These are phyloP conservation scores for Russula abietina DNA, from an alignment of 768 basidiomycete genomes.

Conservation along the genomic window DNA sequence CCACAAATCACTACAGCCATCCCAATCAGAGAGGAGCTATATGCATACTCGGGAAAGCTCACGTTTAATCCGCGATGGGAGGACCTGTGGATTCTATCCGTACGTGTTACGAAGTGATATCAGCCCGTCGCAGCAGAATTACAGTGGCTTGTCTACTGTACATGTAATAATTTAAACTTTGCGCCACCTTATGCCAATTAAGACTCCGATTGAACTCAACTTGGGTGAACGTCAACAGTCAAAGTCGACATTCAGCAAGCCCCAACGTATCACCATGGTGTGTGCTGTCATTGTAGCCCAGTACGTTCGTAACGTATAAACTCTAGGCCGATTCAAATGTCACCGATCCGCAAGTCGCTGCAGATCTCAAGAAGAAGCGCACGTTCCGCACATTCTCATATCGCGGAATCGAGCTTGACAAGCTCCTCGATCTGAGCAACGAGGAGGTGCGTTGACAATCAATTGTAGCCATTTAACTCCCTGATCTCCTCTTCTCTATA, in stretches of 20 bases:
- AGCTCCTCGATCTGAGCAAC: constrained; percentile 92
- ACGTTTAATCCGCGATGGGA: constrained; percentile 88
- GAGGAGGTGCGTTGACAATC: constrained; percentile 68
- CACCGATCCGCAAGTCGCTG: constrained; percentile 90
- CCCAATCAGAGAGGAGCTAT: constrained; percentile 11
- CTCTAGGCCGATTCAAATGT: constrained; percentile 70
- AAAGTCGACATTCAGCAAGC: constrained; percentile 7
- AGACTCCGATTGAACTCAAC: constrained; percentile 25
- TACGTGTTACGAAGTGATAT: constrained; percentile 32
- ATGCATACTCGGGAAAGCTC: constrained; percentile 18
- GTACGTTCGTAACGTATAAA: background rate
- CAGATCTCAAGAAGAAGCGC: constrained; percentile 97
- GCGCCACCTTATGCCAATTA: constrained; percentile 37
- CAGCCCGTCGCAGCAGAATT: background rate
- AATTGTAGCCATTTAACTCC: background rate
- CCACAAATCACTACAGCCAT: constrained; percentile 76
- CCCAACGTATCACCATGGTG: constrained; percentile 24
- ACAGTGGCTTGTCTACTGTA: constrained; percentile 40
- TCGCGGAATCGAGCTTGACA: constrained; percentile 97
- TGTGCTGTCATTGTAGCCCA: background rate
- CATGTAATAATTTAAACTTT: constrained; percentile 44
- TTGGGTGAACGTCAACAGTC: constrained; percentile 21
- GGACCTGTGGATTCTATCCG: constrained; percentile 93
- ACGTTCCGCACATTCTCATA: constrained; percentile 99
- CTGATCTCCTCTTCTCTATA: constrained; percentile 29